Base-by-base conservation (phyloP, 176 grass and related monocot species). In the Phragmites australis region DNA sequence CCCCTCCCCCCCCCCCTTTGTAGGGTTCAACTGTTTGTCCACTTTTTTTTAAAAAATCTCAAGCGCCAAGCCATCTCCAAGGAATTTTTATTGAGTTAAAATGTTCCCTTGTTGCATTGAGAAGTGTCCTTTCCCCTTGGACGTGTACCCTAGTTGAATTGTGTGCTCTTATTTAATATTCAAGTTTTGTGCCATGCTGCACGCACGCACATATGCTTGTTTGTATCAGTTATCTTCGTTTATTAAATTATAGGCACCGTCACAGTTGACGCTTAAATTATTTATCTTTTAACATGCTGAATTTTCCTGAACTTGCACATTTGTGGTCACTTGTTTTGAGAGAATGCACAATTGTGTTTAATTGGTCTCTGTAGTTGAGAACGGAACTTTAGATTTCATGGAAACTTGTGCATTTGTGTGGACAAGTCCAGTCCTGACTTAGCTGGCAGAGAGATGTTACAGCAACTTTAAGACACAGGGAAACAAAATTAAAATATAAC, bases 11-110 rank as follows among this genome's bases (percentile, higher is more conserved):
- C 27, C 26, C 22, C 15, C 53, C 19, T 18, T 30, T 45, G 57
- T 76, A n/a, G 26, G 23, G 52, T 69, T 82, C 34, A 53, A 70
- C n/a, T 70, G 34, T 70, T 65, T 49, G 7, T 83, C 11, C 12
- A 41, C 22, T 40, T 47, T 46, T 8, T 19, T 75, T 18, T 26
- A 51, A 42, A 31, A 42, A 31, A 23, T 59, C 70, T 68, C 27
- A 49, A n/a, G 57, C 6, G 2, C 26, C n/a, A 31, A 12, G 31
- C 2, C 11, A 15, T 49, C n/a, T 53, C 18, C n/a, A 21, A 29
- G 16, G 9, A 72, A 39, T 3, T 76, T 23, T 69, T 0, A 8
- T 31, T 3, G 48, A 78, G 31, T 71, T 14, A 16, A 6, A 39
- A 87, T 58, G 72, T 25, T 49, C 47, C 68, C 12, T 74, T 17